phyloP scores from a whole-genome alignment of 2,329 filamentous ascomycete species.

The Catunica adiposa region DNA sequence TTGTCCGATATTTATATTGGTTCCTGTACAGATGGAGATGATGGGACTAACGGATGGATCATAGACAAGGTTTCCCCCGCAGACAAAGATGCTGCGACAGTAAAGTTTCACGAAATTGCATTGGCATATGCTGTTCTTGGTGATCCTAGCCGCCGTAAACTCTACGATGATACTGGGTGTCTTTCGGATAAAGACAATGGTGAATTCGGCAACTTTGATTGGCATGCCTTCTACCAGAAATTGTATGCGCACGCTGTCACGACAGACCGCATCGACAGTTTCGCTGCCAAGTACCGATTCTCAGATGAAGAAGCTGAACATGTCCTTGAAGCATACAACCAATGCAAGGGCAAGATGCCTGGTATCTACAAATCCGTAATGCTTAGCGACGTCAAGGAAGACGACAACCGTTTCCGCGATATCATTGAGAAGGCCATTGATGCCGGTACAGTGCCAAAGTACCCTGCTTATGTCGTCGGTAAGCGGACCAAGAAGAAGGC shows the following conservation, averaged over 20 bases:
- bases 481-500: constrained; percentile 44
- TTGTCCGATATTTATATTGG: background rate
- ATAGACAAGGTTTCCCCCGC: constrained; percentile 59
- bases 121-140: constrained; percentile 91
- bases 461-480: constrained; percentile 56
- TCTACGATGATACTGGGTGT: constrained; percentile 80
- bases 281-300: constrained; percentile 64
- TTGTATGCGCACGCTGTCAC: constrained; percentile 69
- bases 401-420: constrained; percentile 67
- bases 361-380: constrained; percentile 68
- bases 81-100: constrained; percentile 56
- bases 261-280: constrained; percentile 54
- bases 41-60: background rate
- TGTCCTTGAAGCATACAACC: constrained; percentile 58
- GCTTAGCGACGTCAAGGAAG: constrained; percentile 65
- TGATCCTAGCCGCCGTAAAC: constrained; percentile 59
- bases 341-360: constrained; percentile 58
- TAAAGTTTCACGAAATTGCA: constrained; percentile 74
- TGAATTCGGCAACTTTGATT: constrained; percentile 69
- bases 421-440: constrained; percentile 73
- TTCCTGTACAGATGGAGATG: too few relatives aligned
- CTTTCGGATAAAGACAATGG: constrained; percentile 61
- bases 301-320: constrained; percentile 74
- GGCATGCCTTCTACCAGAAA: constrained; percentile 74
- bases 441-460: constrained; percentile 47